Conservation (phyloP, 2,329 filamentous ascomycete species). For the Colletotrichum tanaceti region DNA sequence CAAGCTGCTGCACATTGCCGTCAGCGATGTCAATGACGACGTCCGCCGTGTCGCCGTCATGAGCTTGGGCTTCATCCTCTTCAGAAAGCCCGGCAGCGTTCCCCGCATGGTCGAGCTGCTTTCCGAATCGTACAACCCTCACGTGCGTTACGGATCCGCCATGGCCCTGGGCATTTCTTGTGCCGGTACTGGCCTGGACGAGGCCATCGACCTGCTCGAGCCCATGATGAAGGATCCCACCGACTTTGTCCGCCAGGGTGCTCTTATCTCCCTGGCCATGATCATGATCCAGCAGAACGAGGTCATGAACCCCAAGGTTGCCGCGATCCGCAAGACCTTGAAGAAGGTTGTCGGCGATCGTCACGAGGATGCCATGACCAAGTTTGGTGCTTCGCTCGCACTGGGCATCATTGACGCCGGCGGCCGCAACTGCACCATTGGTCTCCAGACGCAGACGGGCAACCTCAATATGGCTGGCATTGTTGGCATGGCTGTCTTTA, state of each 20-base stretch:
- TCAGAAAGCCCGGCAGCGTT: conserved; percentile 96
- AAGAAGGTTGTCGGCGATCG: conserved; percentile 94
- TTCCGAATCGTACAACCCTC: conserved; percentile 98
- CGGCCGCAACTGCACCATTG: conserved; percentile 97
- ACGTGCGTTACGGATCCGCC: conserved; percentile 96
- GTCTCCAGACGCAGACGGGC: conserved; percentile 95
- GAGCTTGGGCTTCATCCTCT: conserved; percentile 97
- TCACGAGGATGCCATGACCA: conserved; percentile 99
- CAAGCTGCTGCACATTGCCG: conserved; percentile 92
- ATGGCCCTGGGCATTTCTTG: conserved; percentile 99
- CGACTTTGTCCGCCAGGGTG: conserved; percentile 97
- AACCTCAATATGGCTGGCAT: conserved; percentile 99
- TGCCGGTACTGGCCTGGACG: conserved; percentile 92
- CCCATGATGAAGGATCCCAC: conserved; percentile 99
- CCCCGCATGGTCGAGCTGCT: conserved; percentile 98
- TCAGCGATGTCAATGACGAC: conserved; percentile 98
- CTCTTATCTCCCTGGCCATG: conserved; percentile 94
- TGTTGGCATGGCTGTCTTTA: conserved; percentile 97
- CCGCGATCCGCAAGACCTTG: conserved; percentile 88
- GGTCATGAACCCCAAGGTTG: conserved; percentile 97
- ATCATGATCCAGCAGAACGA: conserved; percentile 99
- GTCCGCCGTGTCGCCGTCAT: conserved; percentile 96
- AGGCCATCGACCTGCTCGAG: conserved; percentile 95
- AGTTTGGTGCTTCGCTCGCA: conserved; percentile 94
- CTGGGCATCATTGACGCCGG: conserved; percentile 98